These are phyloP conservation scores for Trichosanthes truncata DNA, from an alignment of 306 rosid genomes.

Conservation along the genomic window DNA sequence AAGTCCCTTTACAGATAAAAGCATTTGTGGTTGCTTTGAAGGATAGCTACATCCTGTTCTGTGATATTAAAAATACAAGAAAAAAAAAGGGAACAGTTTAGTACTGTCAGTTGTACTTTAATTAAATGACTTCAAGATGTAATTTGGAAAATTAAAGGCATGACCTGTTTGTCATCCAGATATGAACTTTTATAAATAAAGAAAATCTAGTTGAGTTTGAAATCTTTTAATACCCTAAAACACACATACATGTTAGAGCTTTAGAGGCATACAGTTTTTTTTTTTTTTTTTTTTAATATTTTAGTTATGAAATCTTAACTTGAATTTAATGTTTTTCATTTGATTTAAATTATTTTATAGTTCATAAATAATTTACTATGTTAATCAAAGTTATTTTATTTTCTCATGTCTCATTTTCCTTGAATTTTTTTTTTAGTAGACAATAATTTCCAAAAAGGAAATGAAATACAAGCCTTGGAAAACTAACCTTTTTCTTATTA, in stretches of 20 bases:
- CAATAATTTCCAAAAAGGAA: background rate
- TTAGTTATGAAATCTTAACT: background rate
- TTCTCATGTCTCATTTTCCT: background rate
- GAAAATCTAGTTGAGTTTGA: background rate
- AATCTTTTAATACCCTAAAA: background rate
- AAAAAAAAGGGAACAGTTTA: background rate
- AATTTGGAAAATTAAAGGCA: background rate
- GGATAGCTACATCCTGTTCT: background rate
- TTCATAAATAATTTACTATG: background rate
- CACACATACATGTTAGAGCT: background rate
- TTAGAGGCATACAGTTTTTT: background rate
- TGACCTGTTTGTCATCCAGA: background rate
- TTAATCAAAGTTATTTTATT: background rate
- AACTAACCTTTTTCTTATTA: background rate
- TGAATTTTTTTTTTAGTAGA: background rate
- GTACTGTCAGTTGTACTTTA: background rate
- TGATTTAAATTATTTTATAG: background rate
- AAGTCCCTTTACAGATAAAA: background rate
- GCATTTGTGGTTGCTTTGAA: slow-evolving; percentile 1
- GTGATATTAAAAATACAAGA: background rate
- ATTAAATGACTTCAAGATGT: background rate
- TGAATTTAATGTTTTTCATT: background rate
- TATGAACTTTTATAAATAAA: background rate
- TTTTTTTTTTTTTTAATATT: too few relatives aligned
- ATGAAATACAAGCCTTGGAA: background rate